Base-by-base conservation (phyloP, 257 asterid genomes). In the Apocynum venetum region DNA sequence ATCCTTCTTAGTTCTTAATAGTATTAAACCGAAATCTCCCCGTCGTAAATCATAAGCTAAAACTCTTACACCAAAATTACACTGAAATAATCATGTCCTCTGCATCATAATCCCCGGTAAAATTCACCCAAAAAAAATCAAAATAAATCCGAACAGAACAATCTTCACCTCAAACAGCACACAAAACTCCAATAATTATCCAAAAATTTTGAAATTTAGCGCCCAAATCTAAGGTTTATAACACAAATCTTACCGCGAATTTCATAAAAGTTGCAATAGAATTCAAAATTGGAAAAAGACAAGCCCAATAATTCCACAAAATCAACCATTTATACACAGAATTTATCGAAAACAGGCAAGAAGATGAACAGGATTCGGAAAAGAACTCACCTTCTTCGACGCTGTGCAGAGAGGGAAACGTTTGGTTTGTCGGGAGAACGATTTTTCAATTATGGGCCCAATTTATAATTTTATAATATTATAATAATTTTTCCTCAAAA, bases 341-440 rank as follows among this genome's bases (percentile, higher is more conserved):
- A 68, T 68, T 17, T 11, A 68, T 4, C 36, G 0, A 43, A 68
- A 68, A 66, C 31, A 20, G 52, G 52, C 0, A 15, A 10, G 19
- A 17, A 67, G 47, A 67, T 31, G 8, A 40, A 41, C 72, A 67
- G 35, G 2, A 67, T 67, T 19, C 13, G 53, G 36, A 68, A 43
- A 68, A 35, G 73, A 68, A 43, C 52, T 68, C 73, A 68, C 73
- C 53, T 68, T 43, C 43, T 43, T 3, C 52, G 53, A 17, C 51
- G 51, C 31, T 43, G 6, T 41, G 5, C 36, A 19, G 53, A 68
- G 36, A 7, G 72, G 72, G 53, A 68, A 68, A 68, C 38, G 73
- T 43, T 63, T 6, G 73, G 73, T 25, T 43, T 2, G 73, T 43
- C 14, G 53, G 15, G 14, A 20, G 53, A 43, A 44, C 6, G 14